Percentiles rank a stretch among this genome's conserved stretches.
These are phyloP conservation scores for Jamesozyma rosinii DNA, from an alignment of 805 yeast genomes.

Conservation along the genomic window DNA sequence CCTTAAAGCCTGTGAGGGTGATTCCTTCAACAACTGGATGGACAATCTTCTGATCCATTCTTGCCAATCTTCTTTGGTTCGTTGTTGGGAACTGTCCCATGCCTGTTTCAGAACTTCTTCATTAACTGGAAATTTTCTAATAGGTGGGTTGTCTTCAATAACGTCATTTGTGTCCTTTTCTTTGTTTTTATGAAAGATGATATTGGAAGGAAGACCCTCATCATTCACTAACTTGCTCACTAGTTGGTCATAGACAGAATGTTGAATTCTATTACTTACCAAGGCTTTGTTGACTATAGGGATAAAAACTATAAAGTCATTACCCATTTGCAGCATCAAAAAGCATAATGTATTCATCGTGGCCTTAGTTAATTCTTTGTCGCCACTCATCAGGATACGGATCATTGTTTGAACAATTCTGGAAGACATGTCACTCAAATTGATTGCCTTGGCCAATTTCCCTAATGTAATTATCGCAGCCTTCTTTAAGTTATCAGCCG, in stretches of 20 bases:
- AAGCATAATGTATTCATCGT: constrained; percentile 75
- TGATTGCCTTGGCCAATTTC: constrained; percentile 61
- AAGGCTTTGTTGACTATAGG: constrained; percentile 69
- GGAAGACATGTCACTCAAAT: constrained; percentile 79
- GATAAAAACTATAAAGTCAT: constrained; percentile 75
- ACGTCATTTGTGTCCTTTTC: constrained; percentile 32
- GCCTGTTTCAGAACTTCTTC: constrained; percentile 59
- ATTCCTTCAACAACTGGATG: constrained; percentile 77
- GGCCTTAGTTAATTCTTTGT: constrained; percentile 53
- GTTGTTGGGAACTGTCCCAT: constrained; percentile 86
- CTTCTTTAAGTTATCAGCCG: constrained; percentile 47
- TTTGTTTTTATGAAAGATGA: constrained; percentile 55
- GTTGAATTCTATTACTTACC: constrained; percentile 53
- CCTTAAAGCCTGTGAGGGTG: constrained; percentile 88
- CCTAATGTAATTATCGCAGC: constrained; percentile 81
- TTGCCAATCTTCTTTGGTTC: constrained; percentile 94
- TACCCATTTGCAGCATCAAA: constrained; percentile 69
- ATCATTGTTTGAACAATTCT: constrained; percentile 80
- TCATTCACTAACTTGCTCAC: constrained; percentile 70
- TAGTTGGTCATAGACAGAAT: constrained; percentile 69
- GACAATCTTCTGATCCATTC: constrained; percentile 90
- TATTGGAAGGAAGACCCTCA: constrained; percentile 75
- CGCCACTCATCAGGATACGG: constrained; percentile 45
- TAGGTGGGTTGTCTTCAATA: constrained; percentile 49
- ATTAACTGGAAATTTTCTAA: constrained; percentile 65